These are phyloP conservation scores for Tulasnella calospora DNA, from an alignment of 768 basidiomycete species.

Conservation along the genomic window DNA sequence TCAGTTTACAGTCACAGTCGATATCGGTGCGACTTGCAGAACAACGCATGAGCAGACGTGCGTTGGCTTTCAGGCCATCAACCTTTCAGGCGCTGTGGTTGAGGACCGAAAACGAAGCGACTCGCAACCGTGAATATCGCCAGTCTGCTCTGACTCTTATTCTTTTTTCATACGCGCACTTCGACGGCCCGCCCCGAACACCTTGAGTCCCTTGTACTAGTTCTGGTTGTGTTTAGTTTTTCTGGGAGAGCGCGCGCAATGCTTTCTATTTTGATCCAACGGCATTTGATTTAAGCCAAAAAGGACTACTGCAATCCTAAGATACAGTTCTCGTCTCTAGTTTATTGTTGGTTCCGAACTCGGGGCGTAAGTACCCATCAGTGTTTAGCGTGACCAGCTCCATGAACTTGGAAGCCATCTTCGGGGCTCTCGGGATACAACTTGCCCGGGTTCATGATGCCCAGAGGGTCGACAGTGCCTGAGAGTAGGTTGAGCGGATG, in stretches of 20 bases:
- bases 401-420: slow-evolving; percentile 1
- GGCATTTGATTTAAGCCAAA: not conserved
- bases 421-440: slow-evolving; percentile 17
- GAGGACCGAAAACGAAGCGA: no score
- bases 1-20: no score
- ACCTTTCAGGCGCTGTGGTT: no score
- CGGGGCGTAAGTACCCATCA: not conserved
- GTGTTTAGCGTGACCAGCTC: not conserved
- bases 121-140: no score
- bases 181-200: no score
- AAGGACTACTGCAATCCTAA: not conserved
- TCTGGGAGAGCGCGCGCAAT: not conserved
- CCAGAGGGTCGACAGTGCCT: slow-evolving; percentile 66
- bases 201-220: no score
- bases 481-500: not conserved
- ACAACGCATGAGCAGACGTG: no score
- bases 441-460: slow-evolving; percentile 87
- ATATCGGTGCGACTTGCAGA: no score
- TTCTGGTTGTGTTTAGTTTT: no score
- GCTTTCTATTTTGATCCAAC: not conserved
- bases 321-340: not conserved
- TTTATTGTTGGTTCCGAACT: not conserved
- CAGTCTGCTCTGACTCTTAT: no score
- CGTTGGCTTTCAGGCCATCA: no score
- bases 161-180: no score